These are phyloP conservation scores for Epichloe sylvatica DNA, from an alignment of 2,329 filamentous ascomycete genomes.

Conservation along the genomic window DNA sequence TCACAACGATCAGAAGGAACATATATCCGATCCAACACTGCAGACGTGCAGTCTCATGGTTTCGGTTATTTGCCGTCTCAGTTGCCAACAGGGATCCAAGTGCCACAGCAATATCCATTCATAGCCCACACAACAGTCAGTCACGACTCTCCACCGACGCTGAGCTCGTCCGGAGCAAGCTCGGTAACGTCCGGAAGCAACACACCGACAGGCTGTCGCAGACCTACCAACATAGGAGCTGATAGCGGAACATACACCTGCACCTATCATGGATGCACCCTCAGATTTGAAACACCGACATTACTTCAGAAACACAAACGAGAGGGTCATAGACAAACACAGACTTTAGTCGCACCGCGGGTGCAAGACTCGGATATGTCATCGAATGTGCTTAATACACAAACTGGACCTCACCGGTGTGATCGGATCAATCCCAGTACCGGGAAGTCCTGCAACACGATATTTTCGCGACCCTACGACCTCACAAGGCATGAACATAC, in stretches of 20 bases:
- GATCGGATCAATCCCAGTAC: slow-evolving; percentile 89
- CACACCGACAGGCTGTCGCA: slow-evolving; percentile 24
- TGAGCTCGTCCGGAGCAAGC: slow-evolving; percentile 32
- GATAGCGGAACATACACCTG: slow-evolving; percentile 90
- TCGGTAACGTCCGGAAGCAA: slow-evolving; percentile 25
- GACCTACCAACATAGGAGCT: slow-evolving; percentile 50
- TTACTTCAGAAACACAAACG: slow-evolving; percentile 91
- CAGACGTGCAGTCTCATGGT: neutral
- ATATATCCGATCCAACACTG: slow-evolving; percentile 7
- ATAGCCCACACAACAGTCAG: slow-evolving; percentile 23
- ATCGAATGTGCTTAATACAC: slow-evolving; percentile 57
- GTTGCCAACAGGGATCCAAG: slow-evolving; percentile 24
- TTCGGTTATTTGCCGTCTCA: slow-evolving; percentile 17
- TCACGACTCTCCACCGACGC: slow-evolving; percentile 21
- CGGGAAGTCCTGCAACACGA: slow-evolving; percentile 82
- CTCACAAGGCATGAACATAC: slow-evolving; percentile 93
- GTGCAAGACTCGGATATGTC: slow-evolving; percentile 26
- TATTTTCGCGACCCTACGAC: slow-evolving; percentile 93
- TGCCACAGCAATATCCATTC: slow-evolving; percentile 40
- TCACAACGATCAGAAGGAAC: slow-evolving; percentile 8
- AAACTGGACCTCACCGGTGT: slow-evolving; percentile 86
- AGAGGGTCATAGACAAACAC: slow-evolving; percentile 75
- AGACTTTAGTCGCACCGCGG: slow-evolving; percentile 21
- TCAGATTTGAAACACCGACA: slow-evolving; percentile 75
- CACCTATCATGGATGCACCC: slow-evolving; percentile 80